Conservation (phyloP, 176 grass and related monocot genomes). For the Phoenix dactylifera region DNA sequence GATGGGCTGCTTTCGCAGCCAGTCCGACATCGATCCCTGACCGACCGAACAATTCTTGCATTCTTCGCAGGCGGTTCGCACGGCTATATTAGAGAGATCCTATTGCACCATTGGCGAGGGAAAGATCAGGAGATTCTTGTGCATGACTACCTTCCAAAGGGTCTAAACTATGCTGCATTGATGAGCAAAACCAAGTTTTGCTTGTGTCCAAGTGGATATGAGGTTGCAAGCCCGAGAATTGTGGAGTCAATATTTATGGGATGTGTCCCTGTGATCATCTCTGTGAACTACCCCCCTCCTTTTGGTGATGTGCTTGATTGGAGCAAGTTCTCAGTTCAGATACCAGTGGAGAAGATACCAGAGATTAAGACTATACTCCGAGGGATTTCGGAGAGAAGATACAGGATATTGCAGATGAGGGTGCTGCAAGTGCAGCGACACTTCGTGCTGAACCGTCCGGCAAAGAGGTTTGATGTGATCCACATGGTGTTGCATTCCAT, state of each 20-base stretch:
- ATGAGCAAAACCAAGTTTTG: conserved; percentile 68
- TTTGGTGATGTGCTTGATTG: conserved; percentile 85
- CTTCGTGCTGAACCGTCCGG: conserved; percentile 61
- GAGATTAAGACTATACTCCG: conserved; percentile 58
- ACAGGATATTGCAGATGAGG: conserved; percentile 44
- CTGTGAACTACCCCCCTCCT: conserved; percentile 50
- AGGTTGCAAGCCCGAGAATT: conserved; percentile 79
- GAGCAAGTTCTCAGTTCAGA: conserved; percentile 68
- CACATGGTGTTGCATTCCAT: conserved; percentile 86
- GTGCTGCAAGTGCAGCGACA: conserved; percentile 58
- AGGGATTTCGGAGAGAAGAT: conserved; percentile 51
- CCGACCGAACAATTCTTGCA: conserved; percentile 44
- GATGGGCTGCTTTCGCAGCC: conserved; percentile 52
- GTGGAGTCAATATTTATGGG: conserved; percentile 60
- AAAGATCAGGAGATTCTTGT: conserved; percentile 45
- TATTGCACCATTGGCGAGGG: conserved; percentile 48
- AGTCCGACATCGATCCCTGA: not conserved
- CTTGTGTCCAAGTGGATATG: conserved; percentile 82
- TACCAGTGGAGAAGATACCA: conserved; percentile 54
- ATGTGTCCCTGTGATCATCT: conserved; percentile 75
- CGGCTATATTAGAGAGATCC: conserved; percentile 39
- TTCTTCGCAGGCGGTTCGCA: conserved; percentile 76
- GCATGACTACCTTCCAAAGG: conserved; percentile 56
- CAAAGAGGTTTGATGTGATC: conserved; percentile 61
- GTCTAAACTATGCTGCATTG: conserved; percentile 47